Percentiles rank a stretch among this genome's conserved stretches.
Conservation (phyloP, 805 yeast genomes). For the Kazachstania viticola region DNA sequence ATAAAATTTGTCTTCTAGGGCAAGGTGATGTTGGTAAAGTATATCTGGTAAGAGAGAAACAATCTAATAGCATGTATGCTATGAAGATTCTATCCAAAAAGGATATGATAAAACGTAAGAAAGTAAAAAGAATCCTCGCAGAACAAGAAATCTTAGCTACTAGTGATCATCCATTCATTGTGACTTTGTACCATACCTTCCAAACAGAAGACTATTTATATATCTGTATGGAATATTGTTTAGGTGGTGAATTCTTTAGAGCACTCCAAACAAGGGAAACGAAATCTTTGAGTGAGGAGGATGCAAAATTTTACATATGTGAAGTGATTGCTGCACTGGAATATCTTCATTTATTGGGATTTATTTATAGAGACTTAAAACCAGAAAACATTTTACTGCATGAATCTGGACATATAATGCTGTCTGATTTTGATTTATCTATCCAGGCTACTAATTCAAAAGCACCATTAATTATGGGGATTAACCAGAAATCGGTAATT, state of each 20-base stretch:
- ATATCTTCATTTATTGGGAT: constrained; percentile 92
- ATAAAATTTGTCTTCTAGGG: constrained; percentile 80
- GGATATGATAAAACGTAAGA: constrained; percentile 92
- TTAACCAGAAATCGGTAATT: constrained; percentile 31
- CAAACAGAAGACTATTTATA: constrained; percentile 87
- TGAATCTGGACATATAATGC: constrained; percentile 96
- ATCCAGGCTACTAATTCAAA: constrained; percentile 74
- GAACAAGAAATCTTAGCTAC: constrained; percentile 95
- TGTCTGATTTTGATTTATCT: constrained; percentile 90
- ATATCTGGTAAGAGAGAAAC: constrained; percentile 76
- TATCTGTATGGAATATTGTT: constrained; percentile 96
- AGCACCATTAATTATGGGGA: constrained; percentile 39
- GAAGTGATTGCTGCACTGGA: constrained; percentile 97
- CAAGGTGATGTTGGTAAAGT: constrained; percentile 98
- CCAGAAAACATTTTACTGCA: constrained; percentile 93
- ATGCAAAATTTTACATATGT: constrained; percentile 88
- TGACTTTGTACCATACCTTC: constrained; percentile 89
- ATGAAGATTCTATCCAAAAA: constrained; percentile 83
- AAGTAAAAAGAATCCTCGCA: constrained; percentile 86
- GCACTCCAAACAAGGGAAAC: constrained; percentile 86
- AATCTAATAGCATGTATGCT: constrained; percentile 67
- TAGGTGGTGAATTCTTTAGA: constrained; percentile 98
- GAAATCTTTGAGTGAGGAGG: constrained; percentile 75
- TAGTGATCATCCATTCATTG: constrained; percentile 93
- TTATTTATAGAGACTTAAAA: constrained; percentile 88